Percentiles rank a stretch among this genome's conserved stretches.
Conservation (phyloP, 2,329 filamentous ascomycete species). For the Scedosporium minutisporum region DNA sequence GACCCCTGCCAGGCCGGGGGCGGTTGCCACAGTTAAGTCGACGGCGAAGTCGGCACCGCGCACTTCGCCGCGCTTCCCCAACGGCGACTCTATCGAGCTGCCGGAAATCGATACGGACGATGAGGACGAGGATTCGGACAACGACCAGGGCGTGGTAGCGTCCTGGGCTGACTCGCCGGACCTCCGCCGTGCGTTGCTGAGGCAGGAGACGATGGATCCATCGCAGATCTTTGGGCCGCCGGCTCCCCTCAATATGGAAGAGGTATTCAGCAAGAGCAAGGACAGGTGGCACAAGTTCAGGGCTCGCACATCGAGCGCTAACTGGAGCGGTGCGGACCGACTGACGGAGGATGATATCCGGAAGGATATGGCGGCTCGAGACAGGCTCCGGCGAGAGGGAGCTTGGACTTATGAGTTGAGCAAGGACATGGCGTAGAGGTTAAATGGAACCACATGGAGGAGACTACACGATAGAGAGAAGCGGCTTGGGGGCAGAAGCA, state of each 20-base stretch:
- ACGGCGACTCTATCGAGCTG: slow-evolving; percentile 81
- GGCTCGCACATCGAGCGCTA: slow-evolving; percentile 83
- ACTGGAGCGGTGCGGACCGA: slow-evolving; percentile 76
- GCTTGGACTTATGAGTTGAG: slow-evolving; percentile 68
- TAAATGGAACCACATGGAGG: background rate
- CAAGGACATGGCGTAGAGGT: slow-evolving; percentile 23
- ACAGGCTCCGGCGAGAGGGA: slow-evolving; percentile 71
- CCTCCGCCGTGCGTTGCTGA: slow-evolving; percentile 62
- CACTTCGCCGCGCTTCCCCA: slow-evolving; percentile 77
- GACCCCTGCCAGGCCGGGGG: slow-evolving; percentile 53
- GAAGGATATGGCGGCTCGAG: slow-evolving; percentile 68
- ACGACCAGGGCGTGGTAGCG: slow-evolving; percentile 40
- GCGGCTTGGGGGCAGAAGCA: too few relatives aligned
- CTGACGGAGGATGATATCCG: slow-evolving; percentile 82
- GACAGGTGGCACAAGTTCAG: slow-evolving; percentile 81
- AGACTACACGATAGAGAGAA: background rate
- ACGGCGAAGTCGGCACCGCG: slow-evolving; percentile 50
- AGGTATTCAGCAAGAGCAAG: slow-evolving; percentile 86
- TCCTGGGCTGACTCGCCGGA: slow-evolving; percentile 86
- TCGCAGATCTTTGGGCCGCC: slow-evolving; percentile 83
- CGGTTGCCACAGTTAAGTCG: slow-evolving; percentile 36
- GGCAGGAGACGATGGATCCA: slow-evolving; percentile 80
- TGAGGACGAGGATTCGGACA: slow-evolving; percentile 71
- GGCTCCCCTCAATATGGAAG: slow-evolving; percentile 83
- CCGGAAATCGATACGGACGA: slow-evolving; percentile 94